Evolutionary conservation across 805 yeast species (phyloP).

Genomic region (Candida nanaspora): DNA sequence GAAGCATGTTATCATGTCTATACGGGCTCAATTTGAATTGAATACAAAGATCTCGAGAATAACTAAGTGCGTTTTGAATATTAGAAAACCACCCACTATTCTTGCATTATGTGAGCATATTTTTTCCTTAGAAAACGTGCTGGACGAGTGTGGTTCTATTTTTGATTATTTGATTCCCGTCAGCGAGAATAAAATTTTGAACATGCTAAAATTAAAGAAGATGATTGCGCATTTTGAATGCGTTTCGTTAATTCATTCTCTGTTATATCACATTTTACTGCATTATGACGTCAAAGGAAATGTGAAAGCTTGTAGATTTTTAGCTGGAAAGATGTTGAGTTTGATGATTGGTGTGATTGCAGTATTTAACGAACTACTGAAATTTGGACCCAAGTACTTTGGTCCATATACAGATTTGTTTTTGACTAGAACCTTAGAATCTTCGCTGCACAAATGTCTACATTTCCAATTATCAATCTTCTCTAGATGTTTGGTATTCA

Average conservation of each 20-base stretch:
- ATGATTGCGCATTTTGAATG: constrained; percentile 18
- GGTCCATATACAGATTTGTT: constrained; percentile 32
- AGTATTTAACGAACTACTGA: constrained; percentile 29
- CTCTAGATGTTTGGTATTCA: constrained; percentile 24
- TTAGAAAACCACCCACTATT: constrained; percentile 31
- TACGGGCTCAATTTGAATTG: constrained; percentile 23
- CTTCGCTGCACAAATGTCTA: constrained; percentile 30
- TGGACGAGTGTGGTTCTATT: constrained; percentile 10
- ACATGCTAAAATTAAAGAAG: constrained; percentile 15
- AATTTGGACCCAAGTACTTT: constrained; percentile 18
- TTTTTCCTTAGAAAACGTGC: constrained; percentile 28
- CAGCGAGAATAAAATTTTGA: constrained; percentile 12
- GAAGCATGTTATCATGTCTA: constrained; percentile 27
- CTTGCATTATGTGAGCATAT: constrained; percentile 28
- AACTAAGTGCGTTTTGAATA: constrained; percentile 31
- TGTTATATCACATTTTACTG: constrained; percentile 35
- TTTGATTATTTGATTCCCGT: constrained; percentile 16
- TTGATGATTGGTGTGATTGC: constrained; percentile 27
- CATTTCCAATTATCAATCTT: constrained; percentile 21
- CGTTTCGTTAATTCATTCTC: constrained; percentile 28
- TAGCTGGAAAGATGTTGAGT: constrained; percentile 28
- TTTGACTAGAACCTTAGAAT: constrained; percentile 30
- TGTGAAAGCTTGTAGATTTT: constrained; percentile 28
- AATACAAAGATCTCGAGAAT: constrained; percentile 26
- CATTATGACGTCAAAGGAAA: constrained; percentile 29